phyloP scores from a whole-genome alignment of 2,329 filamentous ascomycete genomes.

The Aspergillus fumigatus region DNA sequence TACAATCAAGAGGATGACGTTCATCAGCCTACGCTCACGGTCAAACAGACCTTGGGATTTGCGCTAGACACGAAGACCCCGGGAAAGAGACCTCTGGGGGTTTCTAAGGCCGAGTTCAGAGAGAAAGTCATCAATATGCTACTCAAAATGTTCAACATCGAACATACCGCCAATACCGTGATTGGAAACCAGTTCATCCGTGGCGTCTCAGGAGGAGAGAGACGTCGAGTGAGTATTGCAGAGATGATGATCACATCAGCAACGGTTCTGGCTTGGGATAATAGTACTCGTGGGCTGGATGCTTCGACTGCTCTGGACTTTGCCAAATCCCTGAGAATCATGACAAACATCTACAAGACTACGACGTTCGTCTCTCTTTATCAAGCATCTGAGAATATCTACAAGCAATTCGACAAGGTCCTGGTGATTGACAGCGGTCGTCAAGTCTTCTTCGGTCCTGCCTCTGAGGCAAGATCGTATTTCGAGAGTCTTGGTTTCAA shows the following conservation, averaged over 20 bases:
- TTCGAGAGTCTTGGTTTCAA: conserved; percentile 74
- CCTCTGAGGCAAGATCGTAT: conserved; percentile 63
- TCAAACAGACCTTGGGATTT: conserved; percentile 81
- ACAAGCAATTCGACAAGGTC: conserved; percentile 76
- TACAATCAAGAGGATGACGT: conserved; percentile 86
- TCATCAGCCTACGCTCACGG: conserved; percentile 79
- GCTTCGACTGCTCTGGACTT: conserved; percentile 65
- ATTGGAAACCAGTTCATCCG: conserved; percentile 79
- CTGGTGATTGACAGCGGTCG: conserved; percentile 72
- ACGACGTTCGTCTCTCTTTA: conserved; percentile 84
- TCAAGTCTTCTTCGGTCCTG: conserved; percentile 71
- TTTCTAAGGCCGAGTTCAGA: conserved; percentile 71
- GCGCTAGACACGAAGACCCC: conserved; percentile 82
- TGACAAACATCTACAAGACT: conserved; percentile 79
- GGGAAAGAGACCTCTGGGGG: conserved; percentile 68
- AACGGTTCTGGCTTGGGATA: conserved; percentile 71
- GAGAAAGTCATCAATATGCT: conserved; percentile 68
- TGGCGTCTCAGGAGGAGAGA: conserved; percentile 74
- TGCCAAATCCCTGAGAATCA: conserved; percentile 65
- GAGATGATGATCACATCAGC: conserved; percentile 76
- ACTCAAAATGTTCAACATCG: conserved; percentile 90
- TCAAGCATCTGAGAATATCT: conserved; percentile 79
- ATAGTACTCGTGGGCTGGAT: conserved; percentile 65
- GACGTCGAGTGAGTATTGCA: conserved; percentile 75
- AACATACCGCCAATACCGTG: conserved; percentile 78